Percentiles rank a stretch among this genome's conserved stretches.
Evolutionary conservation across 805 yeast genomes (phyloP).

Genomic region (Candida silvatica): DNA sequence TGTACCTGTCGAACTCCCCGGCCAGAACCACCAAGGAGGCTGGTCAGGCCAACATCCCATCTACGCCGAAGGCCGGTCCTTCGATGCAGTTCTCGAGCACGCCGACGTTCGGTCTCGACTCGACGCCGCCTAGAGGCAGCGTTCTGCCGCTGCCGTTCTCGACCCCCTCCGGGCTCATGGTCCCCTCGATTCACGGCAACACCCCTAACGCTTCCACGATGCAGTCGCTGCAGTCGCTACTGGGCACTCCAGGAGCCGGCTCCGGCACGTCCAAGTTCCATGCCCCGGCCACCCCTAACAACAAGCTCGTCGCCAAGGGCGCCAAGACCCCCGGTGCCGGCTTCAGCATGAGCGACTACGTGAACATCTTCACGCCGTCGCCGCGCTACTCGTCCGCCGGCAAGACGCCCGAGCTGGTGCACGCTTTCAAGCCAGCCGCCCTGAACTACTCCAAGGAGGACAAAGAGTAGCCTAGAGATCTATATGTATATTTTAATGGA

Average conservation of each 20-base stretch:
- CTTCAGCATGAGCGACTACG: conserved; percentile 77
- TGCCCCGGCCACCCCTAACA: conserved; percentile 26
- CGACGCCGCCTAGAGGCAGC: conserved; percentile 19
- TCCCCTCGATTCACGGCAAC: conserved; percentile 6
- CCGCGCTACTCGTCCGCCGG: conserved; percentile 36
- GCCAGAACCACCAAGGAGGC: conserved; percentile 17
- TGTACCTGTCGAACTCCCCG: conserved; percentile 81
- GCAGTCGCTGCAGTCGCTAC: conserved; percentile 5
- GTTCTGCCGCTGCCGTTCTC: conserved; percentile 11
- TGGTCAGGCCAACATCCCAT: conserved; percentile 15
- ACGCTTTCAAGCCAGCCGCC: background rate
- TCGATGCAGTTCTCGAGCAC: conserved; percentile 12
- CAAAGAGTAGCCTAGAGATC: too few relatives aligned
- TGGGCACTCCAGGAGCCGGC: conserved; percentile 10
- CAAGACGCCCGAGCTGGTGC: conserved; percentile 28
- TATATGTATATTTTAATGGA: too few relatives aligned
- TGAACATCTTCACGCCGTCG: conserved; percentile 70
- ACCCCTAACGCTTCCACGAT: conserved; percentile 8
- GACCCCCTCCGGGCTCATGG: conserved; percentile 12
- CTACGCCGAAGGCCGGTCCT: conserved; percentile 21
- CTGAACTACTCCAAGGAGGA: background rate
- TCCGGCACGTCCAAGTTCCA: conserved; percentile 8
- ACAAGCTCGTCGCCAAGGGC: conserved; percentile 8
- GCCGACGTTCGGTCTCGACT: conserved; percentile 11
- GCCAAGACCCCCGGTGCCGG: conserved; percentile 46